phyloP scores from a whole-genome alignment of 176 grass and related monocot species.

The Oryza officinalis region DNA sequence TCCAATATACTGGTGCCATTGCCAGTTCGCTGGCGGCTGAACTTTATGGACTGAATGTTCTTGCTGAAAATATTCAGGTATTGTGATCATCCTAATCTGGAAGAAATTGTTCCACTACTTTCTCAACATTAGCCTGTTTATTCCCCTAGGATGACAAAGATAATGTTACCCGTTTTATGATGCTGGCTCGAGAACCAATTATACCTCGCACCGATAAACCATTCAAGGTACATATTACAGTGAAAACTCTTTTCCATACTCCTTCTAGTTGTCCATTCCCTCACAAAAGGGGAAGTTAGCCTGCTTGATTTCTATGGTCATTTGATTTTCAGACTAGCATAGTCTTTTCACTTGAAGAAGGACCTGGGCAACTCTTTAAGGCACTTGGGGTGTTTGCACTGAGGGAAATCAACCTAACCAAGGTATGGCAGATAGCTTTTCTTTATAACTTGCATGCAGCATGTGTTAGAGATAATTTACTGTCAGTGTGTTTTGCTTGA shows the following conservation, averaged over 20 bases:
- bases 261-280: neutral
- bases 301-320: constrained; percentile 20
- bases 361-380: constrained; percentile 84
- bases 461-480: constrained; percentile 27
- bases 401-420: constrained; percentile 88
- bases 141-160: constrained; percentile 78
- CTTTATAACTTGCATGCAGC: constrained; percentile 19
- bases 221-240: constrained; percentile 67
- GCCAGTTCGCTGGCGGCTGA: constrained; percentile 87
- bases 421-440: constrained; percentile 51
- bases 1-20: constrained; percentile 73
- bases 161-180: constrained; percentile 86
- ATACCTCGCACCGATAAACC: constrained; percentile 72
- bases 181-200: constrained; percentile 84
- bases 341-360: constrained; percentile 97
- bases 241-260: constrained; percentile 2
- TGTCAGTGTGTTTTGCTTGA: constrained; percentile 1
- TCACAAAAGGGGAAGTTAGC: constrained; percentile 3
- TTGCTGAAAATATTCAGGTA: constrained; percentile 97
- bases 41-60: constrained; percentile 86
- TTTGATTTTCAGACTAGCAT: constrained; percentile 77
- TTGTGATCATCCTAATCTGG: neutral
- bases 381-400: constrained; percentile 90
- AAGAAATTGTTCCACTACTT: neutral
- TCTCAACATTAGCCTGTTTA: constrained; percentile 22